Evolutionary conservation across 2,329 filamentous ascomycete genomes (phyloP), one percentile per base, ranked within the genome.

Genomic region (Alternaria postmessia): DNA sequence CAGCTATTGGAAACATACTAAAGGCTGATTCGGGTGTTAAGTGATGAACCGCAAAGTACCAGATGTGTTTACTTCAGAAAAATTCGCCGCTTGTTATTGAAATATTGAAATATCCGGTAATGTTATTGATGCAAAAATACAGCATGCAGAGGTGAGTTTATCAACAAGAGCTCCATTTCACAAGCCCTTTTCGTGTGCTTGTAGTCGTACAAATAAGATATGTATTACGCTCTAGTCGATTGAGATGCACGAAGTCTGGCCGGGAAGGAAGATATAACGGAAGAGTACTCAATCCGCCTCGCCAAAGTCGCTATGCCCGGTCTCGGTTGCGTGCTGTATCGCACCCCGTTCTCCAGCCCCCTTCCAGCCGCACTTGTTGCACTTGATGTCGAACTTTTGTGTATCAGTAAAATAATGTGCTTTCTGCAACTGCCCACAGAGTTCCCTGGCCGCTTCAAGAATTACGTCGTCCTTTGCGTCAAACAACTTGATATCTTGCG

Each of bases 371-470:
- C 91, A 94, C 3, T 84, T 81, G 65, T 93, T 92, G 77, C 94
- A 98, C 71, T 85, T 88, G 59, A 97, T 86, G 38, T 87, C 84
- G 73, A 97, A 93, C 0, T 89, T 89, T 22, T 91, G 87, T 0
- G 93, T 96, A 75, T 97, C 93, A 0, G 94, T 97, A 71, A 88
- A 97, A 75, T 98, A 98, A 75, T 96, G 88, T 59, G 85, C 88
- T 53, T 87, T 84, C 66, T 89, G 85, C 39, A 98, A 82, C 62
- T 90, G 75, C 41, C 71, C 78, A 62, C 82, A 85, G n/a, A 85
- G 73, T 62, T 84, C 75, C 46, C 77, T 69, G 0, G 94, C 89
- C 60, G 86, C 89, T 16, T 85, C 81, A 32, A 89, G 65, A 3
- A 88, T 81, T 6, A 84, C 78, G 5, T 84, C 81, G 63, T 89